These are phyloP conservation scores for Talaromyces sp. DNA, from an alignment of 2,329 filamentous ascomycete species.

Conservation along the genomic window DNA sequence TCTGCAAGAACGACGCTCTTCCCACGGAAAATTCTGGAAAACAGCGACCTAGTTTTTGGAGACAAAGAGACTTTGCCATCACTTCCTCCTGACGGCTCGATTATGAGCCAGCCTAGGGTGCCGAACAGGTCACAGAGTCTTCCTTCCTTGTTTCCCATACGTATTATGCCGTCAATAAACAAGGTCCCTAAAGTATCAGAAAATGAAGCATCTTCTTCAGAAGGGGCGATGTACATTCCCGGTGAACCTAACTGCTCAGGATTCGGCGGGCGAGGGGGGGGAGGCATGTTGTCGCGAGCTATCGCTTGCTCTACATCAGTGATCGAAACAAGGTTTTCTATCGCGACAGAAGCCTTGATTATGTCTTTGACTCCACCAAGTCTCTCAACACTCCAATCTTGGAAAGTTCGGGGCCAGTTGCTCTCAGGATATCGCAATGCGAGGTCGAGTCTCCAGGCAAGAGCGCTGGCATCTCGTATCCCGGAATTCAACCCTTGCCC, in stretches of 20 bases:
- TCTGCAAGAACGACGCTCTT: background rate
- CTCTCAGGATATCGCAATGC: conserved; percentile 1
- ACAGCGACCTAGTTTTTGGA: background rate
- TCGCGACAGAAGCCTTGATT: background rate
- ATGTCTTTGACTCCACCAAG: background rate
- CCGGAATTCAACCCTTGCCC: conserved; percentile 1
- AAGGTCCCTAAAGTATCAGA: background rate
- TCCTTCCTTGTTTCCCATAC: background rate
- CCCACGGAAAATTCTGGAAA: background rate
- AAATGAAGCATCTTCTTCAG: background rate
- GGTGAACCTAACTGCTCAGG: background rate
- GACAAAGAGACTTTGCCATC: background rate
- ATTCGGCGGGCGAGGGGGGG: background rate
- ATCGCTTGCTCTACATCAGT: background rate
- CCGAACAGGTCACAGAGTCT: conserved; percentile 1
- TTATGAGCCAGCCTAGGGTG: background rate
- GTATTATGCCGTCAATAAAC: background rate
- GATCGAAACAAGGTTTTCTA: background rate
- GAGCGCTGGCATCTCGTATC: background rate
- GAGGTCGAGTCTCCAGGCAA: background rate
- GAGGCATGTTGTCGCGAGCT: background rate
- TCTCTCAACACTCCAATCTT: background rate
- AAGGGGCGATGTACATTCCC: background rate
- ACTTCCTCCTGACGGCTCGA: background rate
- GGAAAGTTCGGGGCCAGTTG: background rate